A percentile compares a stretch with the other conserved stretches of the same genome.
These are phyloP conservation scores for Mycena olivaceomarginata DNA, from an alignment of 768 basidiomycete species.

Conservation along the genomic window DNA sequence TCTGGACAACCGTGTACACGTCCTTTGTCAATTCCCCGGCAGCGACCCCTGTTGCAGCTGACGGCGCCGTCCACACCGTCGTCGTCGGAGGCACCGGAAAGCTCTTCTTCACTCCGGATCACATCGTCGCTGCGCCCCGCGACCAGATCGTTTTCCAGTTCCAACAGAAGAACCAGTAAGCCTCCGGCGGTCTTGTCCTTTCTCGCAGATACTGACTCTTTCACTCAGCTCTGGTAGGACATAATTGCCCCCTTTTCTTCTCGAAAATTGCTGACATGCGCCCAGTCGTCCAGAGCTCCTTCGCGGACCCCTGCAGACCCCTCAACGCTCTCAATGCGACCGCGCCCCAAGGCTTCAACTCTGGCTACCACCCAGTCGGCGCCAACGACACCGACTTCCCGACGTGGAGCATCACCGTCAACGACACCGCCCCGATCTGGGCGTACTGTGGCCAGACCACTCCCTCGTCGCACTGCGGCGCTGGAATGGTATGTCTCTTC, in stretches of 20 bases:
- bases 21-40: conserved; percentile 74
- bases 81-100: conserved; percentile 70
- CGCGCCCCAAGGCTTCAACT: conserved; percentile 76
- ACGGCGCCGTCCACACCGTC: conserved; percentile 70
- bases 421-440: conserved; percentile 76
- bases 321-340: conserved; percentile 60
- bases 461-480: conserved; percentile 66
- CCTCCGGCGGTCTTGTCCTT: no score
- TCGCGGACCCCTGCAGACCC: conserved; percentile 64
- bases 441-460: conserved; percentile 59
- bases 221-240: no score
- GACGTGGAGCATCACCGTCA: conserved; percentile 74
- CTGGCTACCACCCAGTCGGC: conserved; percentile 57
- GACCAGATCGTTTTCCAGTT: conserved; percentile 79
- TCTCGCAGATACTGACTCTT: no score
- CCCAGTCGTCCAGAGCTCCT: conserved; percentile 78
- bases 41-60: conserved; percentile 69
- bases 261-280: no score
- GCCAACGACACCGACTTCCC: conserved; percentile 67
- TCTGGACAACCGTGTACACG: conserved; percentile 76
- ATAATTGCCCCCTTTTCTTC: no score
- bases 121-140: conserved; percentile 68
- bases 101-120: conserved; percentile 71
- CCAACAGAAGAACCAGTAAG: conserved; percentile 77
- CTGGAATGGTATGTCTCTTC: conserved; percentile 62